A percentile compares a stretch with the other conserved stretches of the same genome.
These are phyloP conservation scores for Phyllosticta paracitricarpa DNA, from an alignment of 2,329 filamentous ascomycete species.

Conservation along the genomic window DNA sequence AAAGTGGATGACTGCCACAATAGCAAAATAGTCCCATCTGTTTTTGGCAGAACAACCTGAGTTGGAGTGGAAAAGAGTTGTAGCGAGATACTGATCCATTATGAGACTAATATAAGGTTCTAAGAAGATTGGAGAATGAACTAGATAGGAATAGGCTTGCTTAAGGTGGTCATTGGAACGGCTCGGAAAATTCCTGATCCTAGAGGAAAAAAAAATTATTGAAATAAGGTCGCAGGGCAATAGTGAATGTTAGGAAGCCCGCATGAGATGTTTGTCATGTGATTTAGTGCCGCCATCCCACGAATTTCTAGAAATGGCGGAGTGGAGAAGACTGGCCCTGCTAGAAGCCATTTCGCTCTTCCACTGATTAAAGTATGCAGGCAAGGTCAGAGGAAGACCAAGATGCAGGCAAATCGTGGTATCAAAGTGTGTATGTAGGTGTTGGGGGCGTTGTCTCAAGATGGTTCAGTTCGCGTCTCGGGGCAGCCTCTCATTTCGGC, in stretches of 20 bases:
- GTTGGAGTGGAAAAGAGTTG: too few species aligned
- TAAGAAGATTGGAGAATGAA: too few species aligned
- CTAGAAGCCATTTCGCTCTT: conserved; percentile 42
- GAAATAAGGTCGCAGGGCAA: background rate
- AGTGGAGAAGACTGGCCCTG: conserved; percentile 46
- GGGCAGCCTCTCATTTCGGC: background rate
- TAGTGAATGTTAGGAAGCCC: background rate
- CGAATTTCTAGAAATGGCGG: conserved; percentile 30
- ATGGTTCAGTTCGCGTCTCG: background rate
- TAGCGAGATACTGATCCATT: too few species aligned
- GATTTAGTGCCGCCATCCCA: conserved; percentile 37
- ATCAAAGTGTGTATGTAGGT: background rate
- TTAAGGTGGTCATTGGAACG: too few species aligned
- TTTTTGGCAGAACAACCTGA: too few species aligned
- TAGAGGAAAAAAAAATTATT: background rate
- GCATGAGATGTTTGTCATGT: conserved; percentile 34
- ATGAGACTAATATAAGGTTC: too few species aligned
- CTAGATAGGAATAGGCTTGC: too few species aligned
- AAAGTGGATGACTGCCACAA: too few species aligned
- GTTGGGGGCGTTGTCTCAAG: background rate
- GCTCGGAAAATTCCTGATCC: background rate
- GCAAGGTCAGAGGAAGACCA: conserved; percentile 35
- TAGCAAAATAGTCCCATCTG: too few species aligned
- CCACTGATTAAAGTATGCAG: conserved; percentile 43
- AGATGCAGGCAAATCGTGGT: conserved; percentile 44